phyloP scores from a whole-genome alignment of 1,284 basidiomycete genomes.

The Farysia itapuensis region DNA sequence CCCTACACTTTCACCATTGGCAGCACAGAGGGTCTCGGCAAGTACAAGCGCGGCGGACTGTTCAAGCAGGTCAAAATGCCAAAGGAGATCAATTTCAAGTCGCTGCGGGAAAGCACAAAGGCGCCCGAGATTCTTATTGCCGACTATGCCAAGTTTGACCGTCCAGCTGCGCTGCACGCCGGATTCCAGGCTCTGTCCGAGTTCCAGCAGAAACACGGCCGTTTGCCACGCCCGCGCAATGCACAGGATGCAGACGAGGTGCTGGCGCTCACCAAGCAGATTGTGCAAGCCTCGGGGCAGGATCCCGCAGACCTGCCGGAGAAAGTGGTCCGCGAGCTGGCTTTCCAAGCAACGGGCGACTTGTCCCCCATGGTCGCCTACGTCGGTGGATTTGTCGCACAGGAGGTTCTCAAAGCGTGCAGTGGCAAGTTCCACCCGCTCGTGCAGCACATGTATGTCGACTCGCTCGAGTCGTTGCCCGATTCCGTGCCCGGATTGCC shows the following conservation, averaged over 20 bases:
- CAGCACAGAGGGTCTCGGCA: slow-evolving; percentile 62
- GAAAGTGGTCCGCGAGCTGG: slow-evolving; percentile 74
- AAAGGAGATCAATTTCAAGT: slow-evolving; percentile 81
- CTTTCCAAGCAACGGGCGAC: slow-evolving; percentile 92
- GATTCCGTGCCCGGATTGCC: slow-evolving; percentile 63
- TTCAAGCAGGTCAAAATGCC: slow-evolving; percentile 99
- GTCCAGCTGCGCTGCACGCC: slow-evolving; percentile 83
- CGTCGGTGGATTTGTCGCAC: slow-evolving; percentile 94
- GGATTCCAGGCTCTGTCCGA: slow-evolving; percentile 92
- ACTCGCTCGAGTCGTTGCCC: slow-evolving; percentile 82
- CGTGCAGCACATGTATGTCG: slow-evolving; percentile 93
- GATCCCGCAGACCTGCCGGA: slow-evolving; percentile 77
- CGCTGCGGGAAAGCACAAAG: slow-evolving; percentile 80
- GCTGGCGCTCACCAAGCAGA: slow-evolving; percentile 75
- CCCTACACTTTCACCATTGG: slow-evolving; percentile 59
- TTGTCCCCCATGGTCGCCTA: slow-evolving; percentile 89
- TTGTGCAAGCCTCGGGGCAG: slow-evolving; percentile 64
- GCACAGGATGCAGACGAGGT: slow-evolving; percentile 75
- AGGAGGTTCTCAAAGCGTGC: slow-evolving; percentile 95
- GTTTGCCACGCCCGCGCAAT: slow-evolving; percentile 82
- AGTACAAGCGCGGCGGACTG: slow-evolving; percentile 86
- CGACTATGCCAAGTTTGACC: slow-evolving; percentile 97
- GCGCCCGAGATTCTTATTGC: slow-evolving; percentile 88
- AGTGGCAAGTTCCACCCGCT: slow-evolving; percentile 98
- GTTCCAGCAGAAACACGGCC: slow-evolving; percentile 72